phyloP scores from a whole-genome alignment of 371 early-diverging fungal species.

The Mortierella sp. region DNA sequence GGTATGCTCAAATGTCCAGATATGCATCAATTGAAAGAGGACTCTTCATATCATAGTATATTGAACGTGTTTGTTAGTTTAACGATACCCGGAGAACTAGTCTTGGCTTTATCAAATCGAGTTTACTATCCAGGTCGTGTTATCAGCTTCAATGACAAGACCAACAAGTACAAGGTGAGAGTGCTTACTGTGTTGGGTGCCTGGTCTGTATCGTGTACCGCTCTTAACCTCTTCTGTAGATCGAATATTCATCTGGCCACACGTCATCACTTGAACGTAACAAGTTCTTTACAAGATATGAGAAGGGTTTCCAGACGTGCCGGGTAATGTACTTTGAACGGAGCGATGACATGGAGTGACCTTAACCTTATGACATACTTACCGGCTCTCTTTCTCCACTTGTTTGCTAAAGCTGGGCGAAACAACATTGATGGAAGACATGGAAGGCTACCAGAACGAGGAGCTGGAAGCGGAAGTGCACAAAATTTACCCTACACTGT shows the following conservation, averaged over 20 bases:
- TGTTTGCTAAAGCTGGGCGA: slow-evolving; percentile 31
- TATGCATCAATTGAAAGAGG: background rate
- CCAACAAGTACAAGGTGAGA: slow-evolving; percentile 45
- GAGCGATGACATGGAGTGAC: too few relatives aligned
- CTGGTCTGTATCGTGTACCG: too few relatives aligned
- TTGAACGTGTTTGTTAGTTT: slow-evolving; percentile 6
- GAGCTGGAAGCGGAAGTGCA: slow-evolving; percentile 20
- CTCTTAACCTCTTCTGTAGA: slow-evolving; percentile 7
- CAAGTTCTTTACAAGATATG: slow-evolving; percentile 38
- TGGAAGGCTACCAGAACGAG: slow-evolving; percentile 15
- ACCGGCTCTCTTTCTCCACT: too few relatives aligned
- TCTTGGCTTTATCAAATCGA: slow-evolving; percentile 26
- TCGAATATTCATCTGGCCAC: slow-evolving; percentile 32
- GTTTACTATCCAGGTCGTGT: slow-evolving; percentile 39
- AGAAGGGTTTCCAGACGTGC: slow-evolving; percentile 40
- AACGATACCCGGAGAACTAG: slow-evolving; percentile 38
- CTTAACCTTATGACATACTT: background rate
- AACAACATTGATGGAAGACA: slow-evolving; percentile 5
- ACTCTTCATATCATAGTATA: background rate
- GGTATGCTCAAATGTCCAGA: slow-evolving; percentile 17
- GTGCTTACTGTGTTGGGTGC: too few relatives aligned
- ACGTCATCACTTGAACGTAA: slow-evolving; percentile 29
- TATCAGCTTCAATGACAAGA: slow-evolving; percentile 23
- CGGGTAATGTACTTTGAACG: slow-evolving; percentile 16
- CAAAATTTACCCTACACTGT: slow-evolving; percentile 20